Conservation (phyloP, 257 asterid genomes). For the Perilla frutescens region DNA sequence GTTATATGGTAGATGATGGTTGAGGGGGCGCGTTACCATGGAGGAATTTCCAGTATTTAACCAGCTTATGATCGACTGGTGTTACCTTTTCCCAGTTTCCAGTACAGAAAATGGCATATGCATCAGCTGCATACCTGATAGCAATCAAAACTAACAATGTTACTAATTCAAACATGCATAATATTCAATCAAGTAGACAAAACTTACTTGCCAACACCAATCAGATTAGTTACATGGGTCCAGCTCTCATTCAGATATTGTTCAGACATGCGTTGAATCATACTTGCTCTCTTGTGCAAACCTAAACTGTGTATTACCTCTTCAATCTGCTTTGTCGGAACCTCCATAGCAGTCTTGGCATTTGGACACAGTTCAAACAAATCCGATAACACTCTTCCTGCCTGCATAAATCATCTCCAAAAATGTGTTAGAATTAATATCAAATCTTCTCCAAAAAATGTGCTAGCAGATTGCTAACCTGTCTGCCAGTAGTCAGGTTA, state of each 20-base stretch:
- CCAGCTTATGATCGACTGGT: slow-evolving; percentile 80
- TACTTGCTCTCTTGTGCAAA: slow-evolving; percentile 59
- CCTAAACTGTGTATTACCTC: slow-evolving; percentile 69
- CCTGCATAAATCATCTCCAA: slow-evolving; percentile 36
- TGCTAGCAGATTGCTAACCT: too few species aligned
- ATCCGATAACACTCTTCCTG: slow-evolving; percentile 49
- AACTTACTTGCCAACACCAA: slow-evolving; percentile 86
- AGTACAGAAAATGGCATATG: slow-evolving; percentile 75
- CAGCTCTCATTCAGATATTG: slow-evolving; percentile 65
- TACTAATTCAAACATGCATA: too few species aligned
- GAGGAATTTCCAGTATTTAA: slow-evolving; percentile 73
- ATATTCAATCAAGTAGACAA: too few species aligned
- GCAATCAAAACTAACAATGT: slow-evolving; percentile 10
- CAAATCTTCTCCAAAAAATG: too few species aligned
- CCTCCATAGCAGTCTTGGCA: slow-evolving; percentile 69
- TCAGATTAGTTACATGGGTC: slow-evolving; percentile 79
- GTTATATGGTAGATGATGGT: too few species aligned
- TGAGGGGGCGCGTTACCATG: neutral
- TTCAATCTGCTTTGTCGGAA: slow-evolving; percentile 54
- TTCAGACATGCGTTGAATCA: slow-evolving; percentile 57
- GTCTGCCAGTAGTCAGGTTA: slow-evolving; percentile 74
- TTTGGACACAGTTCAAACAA: slow-evolving; percentile 75
- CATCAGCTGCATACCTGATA: slow-evolving; percentile 84
- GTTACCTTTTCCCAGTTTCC: slow-evolving; percentile 70
- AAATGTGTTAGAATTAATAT: too few species aligned